phyloP scores from a whole-genome alignment of 73 alveolate genomes.

The Paramecium octaurelia region DNA sequence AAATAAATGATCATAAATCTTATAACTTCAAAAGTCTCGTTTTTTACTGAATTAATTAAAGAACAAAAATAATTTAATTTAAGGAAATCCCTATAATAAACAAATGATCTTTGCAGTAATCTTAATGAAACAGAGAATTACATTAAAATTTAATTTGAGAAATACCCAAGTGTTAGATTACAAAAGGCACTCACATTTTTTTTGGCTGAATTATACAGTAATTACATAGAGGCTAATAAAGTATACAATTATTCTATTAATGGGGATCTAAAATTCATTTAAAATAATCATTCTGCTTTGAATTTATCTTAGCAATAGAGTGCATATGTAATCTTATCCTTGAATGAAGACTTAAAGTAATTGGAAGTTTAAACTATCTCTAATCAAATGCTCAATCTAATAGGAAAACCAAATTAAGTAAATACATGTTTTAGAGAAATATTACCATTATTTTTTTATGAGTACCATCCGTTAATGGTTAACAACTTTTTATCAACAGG shows the following conservation, averaged over 20 bases:
- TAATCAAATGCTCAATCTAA: neutral
- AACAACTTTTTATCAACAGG: neutral
- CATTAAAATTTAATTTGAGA: neutral
- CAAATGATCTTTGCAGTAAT: neutral
- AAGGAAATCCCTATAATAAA: neutral
- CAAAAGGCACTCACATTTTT: neutral
- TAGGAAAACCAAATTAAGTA: neutral
- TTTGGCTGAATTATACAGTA: neutral
- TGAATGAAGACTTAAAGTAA: slow-evolving; percentile 13
- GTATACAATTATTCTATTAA: neutral
- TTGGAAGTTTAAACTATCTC: neutral
- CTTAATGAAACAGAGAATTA: neutral
- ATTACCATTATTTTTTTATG: neutral
- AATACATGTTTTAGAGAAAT: neutral
- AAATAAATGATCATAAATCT: neutral
- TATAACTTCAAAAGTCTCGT: neutral
- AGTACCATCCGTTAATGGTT: neutral
- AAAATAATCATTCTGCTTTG: neutral
- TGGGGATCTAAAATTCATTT: neutral
- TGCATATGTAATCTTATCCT: neutral
- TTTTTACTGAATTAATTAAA: neutral
- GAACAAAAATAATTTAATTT: neutral
- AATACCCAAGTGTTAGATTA: neutral
- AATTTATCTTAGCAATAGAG: neutral
- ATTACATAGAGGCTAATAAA: neutral